These are phyloP conservation scores for Avena sativa DNA, from an alignment of 176 grass and related monocot genomes.

Conservation along the genomic window DNA sequence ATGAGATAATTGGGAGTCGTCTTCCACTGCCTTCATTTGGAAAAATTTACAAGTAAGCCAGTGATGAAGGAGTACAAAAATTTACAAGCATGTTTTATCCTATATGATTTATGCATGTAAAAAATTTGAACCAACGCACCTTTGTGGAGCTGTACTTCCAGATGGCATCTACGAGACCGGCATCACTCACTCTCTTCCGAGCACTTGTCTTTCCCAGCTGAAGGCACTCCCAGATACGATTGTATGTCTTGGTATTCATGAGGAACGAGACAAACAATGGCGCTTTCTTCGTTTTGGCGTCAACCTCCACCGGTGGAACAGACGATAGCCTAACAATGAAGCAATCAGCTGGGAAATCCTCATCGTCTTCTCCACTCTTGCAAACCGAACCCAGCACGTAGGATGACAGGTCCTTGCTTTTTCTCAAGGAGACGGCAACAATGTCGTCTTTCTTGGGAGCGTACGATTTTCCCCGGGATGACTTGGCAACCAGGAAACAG, in stretches of 20 bases:
- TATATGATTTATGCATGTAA: no score
- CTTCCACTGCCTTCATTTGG: background rate
- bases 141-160: background rate
- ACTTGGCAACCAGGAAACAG: background rate
- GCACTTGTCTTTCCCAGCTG: constrained; percentile 1
- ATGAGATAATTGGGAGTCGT: background rate
- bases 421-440: background rate
- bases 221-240: background rate
- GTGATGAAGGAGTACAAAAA: background rate
- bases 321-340: background rate
- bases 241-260: constrained; percentile 19
- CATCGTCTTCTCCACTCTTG: background rate
- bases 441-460: background rate
- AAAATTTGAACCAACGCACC: background rate
- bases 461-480: background rate
- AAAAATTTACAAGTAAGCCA: background rate
- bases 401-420: background rate
- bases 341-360: background rate
- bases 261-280: background rate
- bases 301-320: background rate
- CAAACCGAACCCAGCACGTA: background rate
- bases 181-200: background rate
- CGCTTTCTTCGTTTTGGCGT: background rate
- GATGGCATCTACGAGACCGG: background rate
- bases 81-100: no score